A percentile compares a stretch with the other conserved stretches of the same genome.
These are phyloP conservation scores for Paracamarosporium sp. DNA, from an alignment of 2,329 filamentous ascomycete genomes.

Conservation along the genomic window DNA sequence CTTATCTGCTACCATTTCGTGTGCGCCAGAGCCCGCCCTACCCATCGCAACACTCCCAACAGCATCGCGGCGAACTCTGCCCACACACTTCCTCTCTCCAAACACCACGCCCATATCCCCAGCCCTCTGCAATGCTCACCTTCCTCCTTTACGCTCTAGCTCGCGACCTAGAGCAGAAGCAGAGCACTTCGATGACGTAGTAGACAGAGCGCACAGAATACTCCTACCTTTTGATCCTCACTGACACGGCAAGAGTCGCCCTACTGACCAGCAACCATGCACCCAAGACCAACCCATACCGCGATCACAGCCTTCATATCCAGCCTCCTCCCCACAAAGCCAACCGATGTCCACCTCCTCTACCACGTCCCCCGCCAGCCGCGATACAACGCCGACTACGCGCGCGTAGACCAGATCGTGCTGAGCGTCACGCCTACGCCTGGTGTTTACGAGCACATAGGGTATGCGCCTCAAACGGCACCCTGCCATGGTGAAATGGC, in stretches of 20 bases:
- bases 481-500: not conserved
- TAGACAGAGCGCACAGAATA: not conserved
- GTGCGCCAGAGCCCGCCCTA: too few species aligned
- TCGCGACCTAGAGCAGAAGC: not conserved
- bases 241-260: conserved; percentile 6
- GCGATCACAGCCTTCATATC: conserved; percentile 35
- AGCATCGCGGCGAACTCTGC: too few species aligned
- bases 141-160: not conserved
- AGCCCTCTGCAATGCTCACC: not conserved
- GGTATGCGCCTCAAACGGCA: conserved; percentile 11
- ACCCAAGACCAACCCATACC: conserved; percentile 34
- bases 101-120: not conserved
- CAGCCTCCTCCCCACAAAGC: conserved; percentile 34
- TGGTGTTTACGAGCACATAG: conserved; percentile 37
- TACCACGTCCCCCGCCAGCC: conserved; percentile 41
- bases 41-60: too few species aligned
- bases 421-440: conserved; percentile 40
- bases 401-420: conserved; percentile 37
- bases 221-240: not conserved
- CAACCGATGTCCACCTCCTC: conserved; percentile 42
- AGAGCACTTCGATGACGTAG: conserved; percentile 4
- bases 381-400: conserved; percentile 34
- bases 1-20: too few species aligned
- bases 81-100: too few species aligned
- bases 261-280: conserved; percentile 19